phyloP scores from a whole-genome alignment of 23 red algal genomes.

The Chondrus crispus region DNA sequence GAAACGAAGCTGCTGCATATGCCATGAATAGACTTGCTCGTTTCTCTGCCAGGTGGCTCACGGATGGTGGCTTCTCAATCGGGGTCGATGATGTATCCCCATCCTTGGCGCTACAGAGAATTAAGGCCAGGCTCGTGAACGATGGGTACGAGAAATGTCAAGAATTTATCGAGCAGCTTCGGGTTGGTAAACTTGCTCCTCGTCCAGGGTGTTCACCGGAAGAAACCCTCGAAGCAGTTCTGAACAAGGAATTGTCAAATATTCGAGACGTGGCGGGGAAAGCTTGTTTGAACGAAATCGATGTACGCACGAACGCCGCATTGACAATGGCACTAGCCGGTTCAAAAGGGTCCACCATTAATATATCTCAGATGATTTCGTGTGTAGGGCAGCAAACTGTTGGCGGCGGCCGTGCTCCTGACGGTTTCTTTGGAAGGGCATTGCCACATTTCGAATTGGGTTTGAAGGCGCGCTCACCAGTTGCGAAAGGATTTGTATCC shows the following conservation, averaged over 20 bases:
- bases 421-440: constrained; percentile 86
- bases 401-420: constrained; percentile 77
- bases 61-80: constrained; percentile 86
- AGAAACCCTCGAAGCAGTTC: constrained; percentile 88
- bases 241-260: constrained; percentile 72
- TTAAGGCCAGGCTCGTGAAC: constrained; percentile 53
- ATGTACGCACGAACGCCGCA: constrained; percentile 69
- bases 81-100: constrained; percentile 96
- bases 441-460: constrained; percentile 93
- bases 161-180: constrained; percentile 55
- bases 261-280: constrained; percentile 82
- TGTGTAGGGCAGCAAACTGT: constrained; percentile 99
- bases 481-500: constrained; percentile 93
- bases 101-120: constrained; percentile 16
- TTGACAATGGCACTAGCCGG: constrained; percentile 95
- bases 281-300: constrained; percentile 58
- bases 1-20: constrained; percentile 64
- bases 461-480: constrained; percentile 62
- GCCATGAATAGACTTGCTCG: constrained; percentile 87
- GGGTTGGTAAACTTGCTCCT: constrained; percentile 55
- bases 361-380: constrained; percentile 99
- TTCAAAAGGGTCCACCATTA: constrained; percentile 93
- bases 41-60: constrained; percentile 80
- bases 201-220: constrained; percentile 83
- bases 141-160: constrained; percentile 59